Percentiles rank a stretch among this genome's conserved stretches.
phyloP scores from a whole-genome alignment of 495 filamentous ascomycete species.

The Trypethelium eluteriae region DNA sequence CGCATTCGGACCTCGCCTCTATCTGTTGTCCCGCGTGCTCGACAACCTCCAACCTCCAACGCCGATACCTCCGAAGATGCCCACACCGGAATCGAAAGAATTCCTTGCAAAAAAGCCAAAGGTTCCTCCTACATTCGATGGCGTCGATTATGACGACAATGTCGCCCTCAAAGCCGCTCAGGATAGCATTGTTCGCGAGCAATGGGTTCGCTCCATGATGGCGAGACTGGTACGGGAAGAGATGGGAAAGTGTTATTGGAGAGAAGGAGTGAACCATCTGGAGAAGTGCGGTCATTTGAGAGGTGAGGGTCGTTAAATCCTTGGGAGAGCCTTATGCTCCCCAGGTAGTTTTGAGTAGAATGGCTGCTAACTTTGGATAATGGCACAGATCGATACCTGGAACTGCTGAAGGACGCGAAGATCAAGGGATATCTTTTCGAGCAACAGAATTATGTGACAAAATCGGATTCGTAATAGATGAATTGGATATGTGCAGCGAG shows the following conservation, averaged over 20 bases:
- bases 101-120: constrained; percentile 96
- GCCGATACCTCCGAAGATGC: constrained; percentile 46
- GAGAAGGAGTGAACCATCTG: constrained; percentile 92
- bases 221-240: constrained; percentile 86
- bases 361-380: neutral
- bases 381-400: constrained; percentile 76
- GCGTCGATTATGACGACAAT: constrained; percentile 94
- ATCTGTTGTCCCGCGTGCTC: neutral
- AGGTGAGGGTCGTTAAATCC: constrained; percentile 52
- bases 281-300: constrained; percentile 90
- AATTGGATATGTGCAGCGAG: neutral
- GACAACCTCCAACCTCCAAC: neutral
- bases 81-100: constrained; percentile 82
- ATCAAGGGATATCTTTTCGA: constrained; percentile 83
- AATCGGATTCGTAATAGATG: constrained; percentile 24
- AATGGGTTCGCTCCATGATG: constrained; percentile 99
- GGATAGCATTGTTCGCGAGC: constrained; percentile 87
- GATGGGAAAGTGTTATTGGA: constrained; percentile 87
- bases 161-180: constrained; percentile 83
- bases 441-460: constrained; percentile 77
- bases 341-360: neutral
- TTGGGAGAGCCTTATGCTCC: too few species aligned
- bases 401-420: constrained; percentile 75
- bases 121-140: constrained; percentile 89
- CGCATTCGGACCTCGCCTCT: neutral